Evolutionary conservation across 2,329 filamentous ascomycete genomes (phyloP), one percentile per base, ranked within the genome.

Genomic region (Grosmannia serpens): DNA sequence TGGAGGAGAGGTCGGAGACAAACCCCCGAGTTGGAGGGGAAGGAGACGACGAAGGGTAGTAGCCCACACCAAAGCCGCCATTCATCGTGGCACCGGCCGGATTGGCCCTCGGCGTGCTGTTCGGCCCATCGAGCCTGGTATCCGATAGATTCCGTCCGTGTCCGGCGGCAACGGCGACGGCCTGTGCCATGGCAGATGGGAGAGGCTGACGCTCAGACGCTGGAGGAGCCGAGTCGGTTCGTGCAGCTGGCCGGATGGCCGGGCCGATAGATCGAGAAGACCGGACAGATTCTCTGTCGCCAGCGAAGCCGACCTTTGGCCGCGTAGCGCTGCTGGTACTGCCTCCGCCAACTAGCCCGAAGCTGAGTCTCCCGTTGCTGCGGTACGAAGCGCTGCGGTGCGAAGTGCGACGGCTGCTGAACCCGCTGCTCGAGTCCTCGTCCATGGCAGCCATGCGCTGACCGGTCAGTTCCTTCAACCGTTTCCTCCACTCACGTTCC

Each of bases 401-500:
- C 62, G 79, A 82, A 61, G 79, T 78, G 59, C 79, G 76, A 60
- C 77, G 75, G 31, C 76, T 74, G 26, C 68, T 68, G 11, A 65
- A 68, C 8, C 71, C 69, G 20, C 74, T 61, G 58, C 57, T 58
- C 2, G 54, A 74, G 24, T 73, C 71, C n/a, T 80, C 78, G 52
- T 82, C 79, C 54, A 83, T 75, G 20, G 77, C 79, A 31, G 82
- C 83, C 82, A 95, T 92, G 26, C 90, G 83, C 58, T 83, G 84
- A 5, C 87, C 84, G 0, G 92, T 96, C 51, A 92, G 76, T 60
- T 96, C 91, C 73, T 96, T 97, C 69, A 99, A 73, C 67, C 87
- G 84, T 68, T 85, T 87, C 64, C 91, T 84, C 94, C 94, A 99
- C 64, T 96, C 89, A 27, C 85, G 80, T 72, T 97, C 94, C 51